A percentile compares a stretch with the other conserved stretches of the same genome.
phyloP scores from a whole-genome alignment of 169 alveolate genomes.

The Besnoitia besnoiti region DNA sequence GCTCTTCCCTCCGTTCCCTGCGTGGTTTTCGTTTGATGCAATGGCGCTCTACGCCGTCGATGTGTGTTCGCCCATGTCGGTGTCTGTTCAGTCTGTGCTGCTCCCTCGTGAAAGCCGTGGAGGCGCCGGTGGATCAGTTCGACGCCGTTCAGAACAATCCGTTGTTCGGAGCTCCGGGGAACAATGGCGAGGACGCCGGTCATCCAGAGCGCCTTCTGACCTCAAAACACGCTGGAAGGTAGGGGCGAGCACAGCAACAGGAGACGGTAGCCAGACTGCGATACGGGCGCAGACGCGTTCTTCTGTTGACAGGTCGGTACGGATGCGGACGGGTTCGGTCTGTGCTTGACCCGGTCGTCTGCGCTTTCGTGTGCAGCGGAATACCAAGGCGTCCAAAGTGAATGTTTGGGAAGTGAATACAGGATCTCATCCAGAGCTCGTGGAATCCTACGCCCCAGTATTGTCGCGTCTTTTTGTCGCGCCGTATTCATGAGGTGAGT shows the following conservation, averaged over 20 bases:
- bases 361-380: too few species aligned
- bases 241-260: not conserved
- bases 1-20: not conserved
- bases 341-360: too few species aligned
- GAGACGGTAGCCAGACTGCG: too few species aligned
- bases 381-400: too few species aligned
- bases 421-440: too few species aligned
- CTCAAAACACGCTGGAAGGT: not conserved
- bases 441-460: too few species aligned
- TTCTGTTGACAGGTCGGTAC: too few species aligned
- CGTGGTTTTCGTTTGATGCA: not conserved
- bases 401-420: too few species aligned
- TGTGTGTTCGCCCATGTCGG: not conserved
- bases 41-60: not conserved
- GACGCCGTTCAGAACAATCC: not conserved
- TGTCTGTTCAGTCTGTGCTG: not conserved
- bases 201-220: constrained; percentile 9
- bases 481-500: too few species aligned
- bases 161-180: not conserved
- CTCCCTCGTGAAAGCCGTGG: constrained; percentile 16
- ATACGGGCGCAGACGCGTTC: too few species aligned
- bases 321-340: too few species aligned
- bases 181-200: not conserved
- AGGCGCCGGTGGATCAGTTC: not conserved
- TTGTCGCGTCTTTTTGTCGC: too few species aligned